Conservation (phyloP, 164 flowering plant genomes). For the Sedum album region DNA sequence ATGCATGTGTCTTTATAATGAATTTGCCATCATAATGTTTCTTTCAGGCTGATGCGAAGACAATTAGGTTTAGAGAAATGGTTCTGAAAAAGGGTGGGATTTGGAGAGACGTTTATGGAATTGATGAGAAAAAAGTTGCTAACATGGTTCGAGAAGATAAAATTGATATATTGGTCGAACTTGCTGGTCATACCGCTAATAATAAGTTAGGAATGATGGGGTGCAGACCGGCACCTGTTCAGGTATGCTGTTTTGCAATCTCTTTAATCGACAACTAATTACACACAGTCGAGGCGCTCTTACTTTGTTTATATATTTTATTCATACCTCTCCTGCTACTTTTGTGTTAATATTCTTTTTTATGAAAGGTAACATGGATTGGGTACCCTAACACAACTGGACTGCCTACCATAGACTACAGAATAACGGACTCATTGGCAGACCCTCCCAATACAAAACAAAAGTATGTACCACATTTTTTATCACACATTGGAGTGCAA, state of each 20-base stretch:
- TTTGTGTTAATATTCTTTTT: slow-evolving; percentile 7
- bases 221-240: slow-evolving; percentile 90
- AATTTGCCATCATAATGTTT: not conserved
- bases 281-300: not conserved
- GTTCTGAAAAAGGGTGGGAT: slow-evolving; percentile 78
- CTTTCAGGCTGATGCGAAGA: slow-evolving; percentile 87
- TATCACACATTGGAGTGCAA: not conserved
- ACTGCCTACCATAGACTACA: slow-evolving; percentile 84
- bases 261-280: too few species aligned
- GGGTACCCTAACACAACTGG: slow-evolving; percentile 99
- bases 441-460: slow-evolving; percentile 76
- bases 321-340: too few species aligned
- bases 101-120: slow-evolving; percentile 96
- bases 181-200: slow-evolving; percentile 97
- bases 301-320: too few species aligned
- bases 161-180: slow-evolving; percentile 93
- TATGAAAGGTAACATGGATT: slow-evolving; percentile 88
- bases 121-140: slow-evolving; percentile 93
- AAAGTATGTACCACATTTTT: slow-evolving; percentile 38
- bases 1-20: not conserved
- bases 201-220: slow-evolving; percentile 96
- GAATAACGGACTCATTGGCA: slow-evolving; percentile 81
- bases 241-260: slow-evolving; percentile 36
- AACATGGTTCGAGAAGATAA: slow-evolving; percentile 88
- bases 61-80: slow-evolving; percentile 65